Percentiles rank a stretch among this genome's conserved stretches.
Conservation (phyloP, 83 land plant species). For the Larix sibirica region DNA sequence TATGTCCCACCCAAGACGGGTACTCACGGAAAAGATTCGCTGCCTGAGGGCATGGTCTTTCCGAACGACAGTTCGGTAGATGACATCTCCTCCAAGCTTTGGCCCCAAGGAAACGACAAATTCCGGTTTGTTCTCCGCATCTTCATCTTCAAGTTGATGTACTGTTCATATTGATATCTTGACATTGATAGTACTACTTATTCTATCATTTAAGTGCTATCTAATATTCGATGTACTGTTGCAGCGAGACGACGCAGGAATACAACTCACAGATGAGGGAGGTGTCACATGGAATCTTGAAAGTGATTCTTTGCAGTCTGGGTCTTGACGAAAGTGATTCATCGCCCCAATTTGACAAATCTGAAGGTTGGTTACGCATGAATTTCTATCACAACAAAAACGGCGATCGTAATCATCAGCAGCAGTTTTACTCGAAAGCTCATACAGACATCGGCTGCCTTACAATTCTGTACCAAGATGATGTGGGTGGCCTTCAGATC, state of each 20-base stretch:
- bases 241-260: neutral
- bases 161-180: no score
- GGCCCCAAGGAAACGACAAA: no score
- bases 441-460: neutral
- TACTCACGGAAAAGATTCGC: neutral
- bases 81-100: no score
- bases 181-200: no score
- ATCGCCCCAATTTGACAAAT: neutral
- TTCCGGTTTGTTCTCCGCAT: no score
- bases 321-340: neutral
- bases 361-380: neutral
- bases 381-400: neutral
- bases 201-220: no score
- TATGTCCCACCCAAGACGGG: neutral
- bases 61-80: no score
- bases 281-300: neutral
- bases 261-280: neutral
- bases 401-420: neutral
- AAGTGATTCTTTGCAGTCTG: neutral
- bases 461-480: neutral
- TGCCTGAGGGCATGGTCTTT: neutral
- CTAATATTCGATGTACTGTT: neutral
- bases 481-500: neutral
- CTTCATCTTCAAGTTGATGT: no score
- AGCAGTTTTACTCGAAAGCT: neutral